Evolutionary conservation across 306 rosid species (phyloP).

Genomic region (Begonia loranthoides): DNA sequence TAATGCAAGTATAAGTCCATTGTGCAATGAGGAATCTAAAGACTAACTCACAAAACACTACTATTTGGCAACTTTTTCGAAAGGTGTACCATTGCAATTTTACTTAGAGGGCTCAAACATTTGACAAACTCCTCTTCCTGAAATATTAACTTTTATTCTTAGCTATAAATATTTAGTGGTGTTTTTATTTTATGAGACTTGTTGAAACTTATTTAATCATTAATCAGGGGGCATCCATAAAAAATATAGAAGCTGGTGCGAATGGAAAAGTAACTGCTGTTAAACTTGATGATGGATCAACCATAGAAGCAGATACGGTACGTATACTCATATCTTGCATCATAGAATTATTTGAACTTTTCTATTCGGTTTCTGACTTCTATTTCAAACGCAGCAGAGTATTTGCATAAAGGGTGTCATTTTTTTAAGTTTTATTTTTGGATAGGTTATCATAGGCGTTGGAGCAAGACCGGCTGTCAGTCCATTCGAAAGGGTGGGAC

Average conservation of each 20-base stretch:
- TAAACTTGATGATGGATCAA: constrained; percentile 74
- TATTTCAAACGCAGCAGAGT: too few relatives aligned
- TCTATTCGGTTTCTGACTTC: too few relatives aligned
- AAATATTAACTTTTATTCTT: neutral
- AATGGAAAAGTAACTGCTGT: constrained; percentile 53
- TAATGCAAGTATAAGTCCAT: too few relatives aligned
- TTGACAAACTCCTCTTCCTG: neutral
- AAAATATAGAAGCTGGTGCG: constrained; percentile 65
- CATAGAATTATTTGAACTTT: neutral
- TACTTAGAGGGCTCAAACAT: too few relatives aligned
- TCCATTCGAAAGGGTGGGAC: constrained; percentile 60
- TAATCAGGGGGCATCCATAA: constrained; percentile 59
- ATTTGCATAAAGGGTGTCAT: neutral
- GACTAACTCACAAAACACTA: too few relatives aligned
- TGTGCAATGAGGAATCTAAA: too few relatives aligned
- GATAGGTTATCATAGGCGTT: constrained; percentile 73
- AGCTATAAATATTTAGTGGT: neutral
- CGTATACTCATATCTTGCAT: neutral
- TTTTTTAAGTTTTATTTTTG: constrained; percentile 1
- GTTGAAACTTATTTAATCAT: constrained; percentile 16
- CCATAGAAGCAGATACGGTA: constrained; percentile 77
- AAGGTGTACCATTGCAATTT: too few relatives aligned
- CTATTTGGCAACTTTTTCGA: too few relatives aligned
- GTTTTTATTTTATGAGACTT: neutral
- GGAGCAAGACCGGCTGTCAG: constrained; percentile 85